Conservation (phyloP, 2,329 filamentous ascomycete species). For the Fusarium mundagurra region DNA sequence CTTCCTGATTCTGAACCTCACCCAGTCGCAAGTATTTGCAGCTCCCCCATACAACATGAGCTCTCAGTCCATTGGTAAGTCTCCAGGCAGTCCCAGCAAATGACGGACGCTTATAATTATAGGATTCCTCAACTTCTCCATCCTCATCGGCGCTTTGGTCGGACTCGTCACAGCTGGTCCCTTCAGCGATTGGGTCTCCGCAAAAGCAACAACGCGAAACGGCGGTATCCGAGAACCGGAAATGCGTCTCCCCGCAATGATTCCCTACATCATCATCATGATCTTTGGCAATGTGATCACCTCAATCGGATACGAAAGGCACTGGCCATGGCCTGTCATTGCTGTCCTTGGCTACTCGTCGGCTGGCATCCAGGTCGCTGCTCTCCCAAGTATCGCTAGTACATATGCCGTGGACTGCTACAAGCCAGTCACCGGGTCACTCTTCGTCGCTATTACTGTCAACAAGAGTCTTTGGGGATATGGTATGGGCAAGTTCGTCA, state of each 20-base stretch:
- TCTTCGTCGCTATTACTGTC: background rate
- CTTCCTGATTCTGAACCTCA: slow-evolving; percentile 6
- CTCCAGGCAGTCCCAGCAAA: too few relatives aligned
- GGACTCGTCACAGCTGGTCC: background rate
- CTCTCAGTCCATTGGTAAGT: background rate
- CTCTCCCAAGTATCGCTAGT: background rate
- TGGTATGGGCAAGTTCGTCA: slow-evolving; percentile 5
- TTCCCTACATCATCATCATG: background rate
- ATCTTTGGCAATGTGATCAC: background rate
- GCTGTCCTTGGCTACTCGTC: background rate
- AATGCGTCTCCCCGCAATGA: slow-evolving; percentile 4
- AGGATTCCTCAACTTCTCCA: background rate
- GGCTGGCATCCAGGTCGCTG: background rate
- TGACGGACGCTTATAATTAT: too few relatives aligned
- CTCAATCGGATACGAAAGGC: background rate
- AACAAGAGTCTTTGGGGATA: slow-evolving; percentile 5
- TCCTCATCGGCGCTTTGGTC: background rate
- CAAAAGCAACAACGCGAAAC: background rate
- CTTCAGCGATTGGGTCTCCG: background rate
- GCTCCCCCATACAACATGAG: slow-evolving; percentile 6
- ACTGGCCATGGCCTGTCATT: slow-evolving; percentile 6
- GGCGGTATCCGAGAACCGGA: background rate
- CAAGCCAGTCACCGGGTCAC: background rate
- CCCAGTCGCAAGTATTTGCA: background rate
- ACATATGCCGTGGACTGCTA: slow-evolving; percentile 4